Percentiles rank a stretch among this genome's conserved stretches.
These are phyloP conservation scores for Blastomyces parvus DNA, from an alignment of 2,329 filamentous ascomycete genomes.

Conservation along the genomic window DNA sequence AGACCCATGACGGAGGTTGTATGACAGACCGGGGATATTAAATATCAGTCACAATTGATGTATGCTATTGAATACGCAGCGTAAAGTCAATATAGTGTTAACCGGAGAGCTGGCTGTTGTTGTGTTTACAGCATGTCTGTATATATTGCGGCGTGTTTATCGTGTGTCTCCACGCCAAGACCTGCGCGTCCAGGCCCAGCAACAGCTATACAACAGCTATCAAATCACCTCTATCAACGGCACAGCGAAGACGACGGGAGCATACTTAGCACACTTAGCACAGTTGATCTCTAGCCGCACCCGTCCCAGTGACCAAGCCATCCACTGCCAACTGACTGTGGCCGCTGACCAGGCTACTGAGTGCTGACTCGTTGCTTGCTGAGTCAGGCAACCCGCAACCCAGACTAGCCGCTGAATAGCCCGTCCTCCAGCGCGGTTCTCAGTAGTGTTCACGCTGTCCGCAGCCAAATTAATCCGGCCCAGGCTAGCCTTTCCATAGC, in stretches of 20 bases:
- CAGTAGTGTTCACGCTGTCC: too few relatives aligned
- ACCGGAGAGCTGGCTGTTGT: background rate
- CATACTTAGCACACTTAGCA: too few relatives aligned
- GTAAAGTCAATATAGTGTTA: background rate
- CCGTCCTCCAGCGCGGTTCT: background rate
- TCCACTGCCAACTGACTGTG: background rate
- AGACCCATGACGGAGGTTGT: constrained; percentile 49
- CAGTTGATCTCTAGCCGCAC: too few relatives aligned
- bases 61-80: background rate
- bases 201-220: too few relatives aligned
- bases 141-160: too few relatives aligned
- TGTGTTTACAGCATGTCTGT: background rate
- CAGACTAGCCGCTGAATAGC: background rate
- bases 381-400: background rate
- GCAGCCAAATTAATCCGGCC: background rate
- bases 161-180: too few relatives aligned
- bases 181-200: too few relatives aligned
- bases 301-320: too few relatives aligned
- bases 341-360: background rate
- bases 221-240: too few relatives aligned
- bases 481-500: background rate
- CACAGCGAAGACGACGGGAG: too few relatives aligned
- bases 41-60: background rate
- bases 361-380: background rate
- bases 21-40: constrained; percentile 2